phyloP scores from a whole-genome alignment of 2,329 filamentous ascomycete species.

The Zalaria sp. region DNA sequence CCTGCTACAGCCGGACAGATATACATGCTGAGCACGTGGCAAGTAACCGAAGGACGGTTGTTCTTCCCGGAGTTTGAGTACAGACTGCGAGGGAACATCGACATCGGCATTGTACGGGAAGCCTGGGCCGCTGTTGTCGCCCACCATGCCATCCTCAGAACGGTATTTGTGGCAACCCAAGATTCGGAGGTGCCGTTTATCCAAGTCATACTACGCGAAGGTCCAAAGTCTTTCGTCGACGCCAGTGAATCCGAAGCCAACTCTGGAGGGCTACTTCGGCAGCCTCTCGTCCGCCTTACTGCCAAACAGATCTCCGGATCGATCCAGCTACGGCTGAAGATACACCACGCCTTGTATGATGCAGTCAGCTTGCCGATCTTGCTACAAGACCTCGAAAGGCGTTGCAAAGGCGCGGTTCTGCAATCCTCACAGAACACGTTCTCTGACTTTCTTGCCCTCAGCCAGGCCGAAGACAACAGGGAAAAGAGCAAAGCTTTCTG shows the following conservation, averaged over 20 bases:
- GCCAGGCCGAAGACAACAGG: slow-evolving; percentile 7
- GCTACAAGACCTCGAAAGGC: slow-evolving; percentile 35
- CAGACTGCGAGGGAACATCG: slow-evolving; percentile 27
- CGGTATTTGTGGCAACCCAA: slow-evolving; percentile 44
- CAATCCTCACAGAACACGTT: slow-evolving; percentile 15
- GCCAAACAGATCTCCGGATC: slow-evolving; percentile 7
- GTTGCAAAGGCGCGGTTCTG: slow-evolving; percentile 20
- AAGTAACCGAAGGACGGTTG: slow-evolving; percentile 47
- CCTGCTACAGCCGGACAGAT: slow-evolving; percentile 65
- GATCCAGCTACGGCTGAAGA: slow-evolving; percentile 28
- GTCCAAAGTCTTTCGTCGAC: slow-evolving; percentile 16
- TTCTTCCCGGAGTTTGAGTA: slow-evolving; percentile 67
- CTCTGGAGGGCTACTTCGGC: neutral
- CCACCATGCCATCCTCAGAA: slow-evolving; percentile 52
- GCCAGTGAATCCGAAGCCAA: slow-evolving; percentile 8
- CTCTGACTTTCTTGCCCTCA: slow-evolving; percentile 26
- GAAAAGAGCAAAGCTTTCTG: slow-evolving; percentile 32
- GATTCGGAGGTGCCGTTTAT: slow-evolving; percentile 38
- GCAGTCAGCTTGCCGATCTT: slow-evolving; percentile 60
- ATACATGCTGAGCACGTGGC: slow-evolving; percentile 70
- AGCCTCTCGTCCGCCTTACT: slow-evolving; percentile 9
- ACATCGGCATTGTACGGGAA: slow-evolving; percentile 27
- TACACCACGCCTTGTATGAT: slow-evolving; percentile 85
- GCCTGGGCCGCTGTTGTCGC: slow-evolving; percentile 50
- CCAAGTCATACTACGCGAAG: slow-evolving; percentile 44